These are phyloP conservation scores for Angomonas ambiguus DNA, from an alignment of 208 protist species.

Conservation along the genomic window DNA sequence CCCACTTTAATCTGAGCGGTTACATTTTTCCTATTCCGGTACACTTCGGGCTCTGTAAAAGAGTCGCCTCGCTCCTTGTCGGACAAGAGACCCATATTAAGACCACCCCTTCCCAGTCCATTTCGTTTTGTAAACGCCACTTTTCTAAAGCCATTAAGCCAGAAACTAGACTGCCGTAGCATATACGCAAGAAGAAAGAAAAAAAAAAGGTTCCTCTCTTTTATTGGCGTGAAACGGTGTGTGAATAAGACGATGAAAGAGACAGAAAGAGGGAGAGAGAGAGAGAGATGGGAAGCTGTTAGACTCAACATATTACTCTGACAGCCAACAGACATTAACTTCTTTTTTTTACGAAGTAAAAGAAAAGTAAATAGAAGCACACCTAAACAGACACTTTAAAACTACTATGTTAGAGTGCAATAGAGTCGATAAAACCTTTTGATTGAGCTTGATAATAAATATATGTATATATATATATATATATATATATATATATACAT, in stretches of 20 bases:
- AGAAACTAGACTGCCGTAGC: background rate
- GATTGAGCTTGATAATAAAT: background rate
- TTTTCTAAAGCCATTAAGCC: constrained; percentile 12
- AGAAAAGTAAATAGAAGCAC: no score
- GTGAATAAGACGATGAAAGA: no score
- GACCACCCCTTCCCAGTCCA: constrained; percentile 35
- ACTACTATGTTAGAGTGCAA: no score
- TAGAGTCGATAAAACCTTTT: no score
- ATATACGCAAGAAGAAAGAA: background rate
- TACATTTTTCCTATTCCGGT: constrained; percentile 55
- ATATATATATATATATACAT: no score
- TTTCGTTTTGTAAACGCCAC: constrained; percentile 27
- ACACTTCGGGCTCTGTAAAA: constrained; percentile 70
- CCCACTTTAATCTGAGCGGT: constrained; percentile 19
- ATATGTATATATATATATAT: no score
- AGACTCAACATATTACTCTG: no score
- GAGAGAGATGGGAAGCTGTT: background rate
- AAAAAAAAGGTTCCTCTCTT: no score
- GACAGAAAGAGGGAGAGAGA: background rate
- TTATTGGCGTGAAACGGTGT: no score
- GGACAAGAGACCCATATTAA: constrained; percentile 54
- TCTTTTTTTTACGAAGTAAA: no score
- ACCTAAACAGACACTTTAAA: no score
- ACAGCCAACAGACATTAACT: background rate
- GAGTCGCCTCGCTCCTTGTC: constrained; percentile 52